Conservation (phyloP, 2,329 filamentous ascomycete species). For the Sporothrix pseudoabietina region DNA sequence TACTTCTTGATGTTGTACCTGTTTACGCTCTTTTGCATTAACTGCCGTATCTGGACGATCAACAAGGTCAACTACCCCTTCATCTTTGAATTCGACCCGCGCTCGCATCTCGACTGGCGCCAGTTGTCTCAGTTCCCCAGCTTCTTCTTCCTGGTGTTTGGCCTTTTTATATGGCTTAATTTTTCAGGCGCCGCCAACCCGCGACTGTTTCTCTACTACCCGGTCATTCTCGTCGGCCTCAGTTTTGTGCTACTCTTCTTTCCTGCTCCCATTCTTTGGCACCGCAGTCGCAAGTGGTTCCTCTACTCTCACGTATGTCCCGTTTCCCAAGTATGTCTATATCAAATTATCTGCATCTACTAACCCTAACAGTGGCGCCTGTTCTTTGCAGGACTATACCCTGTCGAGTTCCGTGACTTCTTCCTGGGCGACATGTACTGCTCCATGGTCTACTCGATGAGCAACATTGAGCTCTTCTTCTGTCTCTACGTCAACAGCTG, state of each 20-base stretch:
- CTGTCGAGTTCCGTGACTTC: slow-evolving; percentile 96
- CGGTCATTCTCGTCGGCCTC: slow-evolving; percentile 73
- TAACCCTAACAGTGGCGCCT: slow-evolving; percentile 70
- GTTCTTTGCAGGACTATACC: slow-evolving; percentile 80
- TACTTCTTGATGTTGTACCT: slow-evolving; percentile 84
- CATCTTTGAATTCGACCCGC: slow-evolving; percentile 92
- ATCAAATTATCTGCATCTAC: no score
- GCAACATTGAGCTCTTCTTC: slow-evolving; percentile 90
- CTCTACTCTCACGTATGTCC: slow-evolving; percentile 78
- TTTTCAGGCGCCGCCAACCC: slow-evolving; percentile 70
- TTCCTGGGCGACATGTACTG: slow-evolving; percentile 98
- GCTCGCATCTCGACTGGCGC: slow-evolving; percentile 86
- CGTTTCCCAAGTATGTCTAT: not conserved
- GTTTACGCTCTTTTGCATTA: slow-evolving; percentile 79
- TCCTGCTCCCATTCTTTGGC: slow-evolving; percentile 72
- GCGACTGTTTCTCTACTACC: slow-evolving; percentile 80
- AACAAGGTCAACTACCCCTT: slow-evolving; percentile 95
- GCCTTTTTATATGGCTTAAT: slow-evolving; percentile 85
- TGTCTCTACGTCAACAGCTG: slow-evolving; percentile 85
- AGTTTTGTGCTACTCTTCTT: slow-evolving; percentile 71
- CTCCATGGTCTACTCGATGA: slow-evolving; percentile 86
- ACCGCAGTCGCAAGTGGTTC: slow-evolving; percentile 81
- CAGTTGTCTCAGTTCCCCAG: slow-evolving; percentile 84
- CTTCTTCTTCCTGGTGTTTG: slow-evolving; percentile 76
- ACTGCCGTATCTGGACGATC: slow-evolving; percentile 78